These are phyloP conservation scores for Pisolithus sp. DNA, from an alignment of 768 basidiomycete genomes.

Conservation along the genomic window DNA sequence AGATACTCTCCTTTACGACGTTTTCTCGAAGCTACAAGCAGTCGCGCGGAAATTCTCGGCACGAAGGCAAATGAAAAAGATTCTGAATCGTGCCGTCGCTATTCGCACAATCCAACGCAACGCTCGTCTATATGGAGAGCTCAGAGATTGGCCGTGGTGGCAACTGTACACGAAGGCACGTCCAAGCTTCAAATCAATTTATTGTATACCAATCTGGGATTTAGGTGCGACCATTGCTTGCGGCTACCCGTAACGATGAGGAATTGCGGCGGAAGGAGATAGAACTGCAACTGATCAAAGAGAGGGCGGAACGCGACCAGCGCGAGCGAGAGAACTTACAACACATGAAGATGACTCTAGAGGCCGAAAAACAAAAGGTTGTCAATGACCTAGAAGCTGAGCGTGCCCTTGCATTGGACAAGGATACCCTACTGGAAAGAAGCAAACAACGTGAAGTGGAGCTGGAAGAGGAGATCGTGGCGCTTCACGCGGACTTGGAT, in stretches of 20 bases:
- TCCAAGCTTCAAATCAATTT: background rate
- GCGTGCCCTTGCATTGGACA: constrained; percentile 70
- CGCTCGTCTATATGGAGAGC: constrained; percentile 82
- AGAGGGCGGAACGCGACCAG: constrained; percentile 83
- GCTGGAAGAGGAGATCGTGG: constrained; percentile 77
- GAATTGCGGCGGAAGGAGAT: constrained; percentile 83
- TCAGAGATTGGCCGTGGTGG: constrained; percentile 99
- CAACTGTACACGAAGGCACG: constrained; percentile 87
- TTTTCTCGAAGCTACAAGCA: constrained; percentile 87
- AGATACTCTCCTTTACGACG: constrained; percentile 79
- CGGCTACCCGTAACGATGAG: constrained; percentile 88
- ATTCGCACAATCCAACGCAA: constrained; percentile 92
- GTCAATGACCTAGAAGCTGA: constrained; percentile 81
- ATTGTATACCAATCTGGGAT: constrained; percentile 6
- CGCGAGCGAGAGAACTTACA: constrained; percentile 75
- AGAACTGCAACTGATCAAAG: constrained; percentile 73
- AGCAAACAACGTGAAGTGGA: constrained; percentile 82
- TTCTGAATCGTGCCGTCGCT: constrained; percentile 86
- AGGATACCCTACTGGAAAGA: constrained; percentile 74
- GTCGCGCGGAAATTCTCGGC: constrained; percentile 80
- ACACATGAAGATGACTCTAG: constrained; percentile 72
- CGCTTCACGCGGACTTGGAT: constrained; percentile 78
- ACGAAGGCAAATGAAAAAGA: constrained; percentile 87
- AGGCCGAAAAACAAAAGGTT: constrained; percentile 77
- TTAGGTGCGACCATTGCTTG: constrained; percentile 85